phyloP scores from a whole-genome alignment of 192 early-diverging fungal species.

The Podila epicladia region DNA sequence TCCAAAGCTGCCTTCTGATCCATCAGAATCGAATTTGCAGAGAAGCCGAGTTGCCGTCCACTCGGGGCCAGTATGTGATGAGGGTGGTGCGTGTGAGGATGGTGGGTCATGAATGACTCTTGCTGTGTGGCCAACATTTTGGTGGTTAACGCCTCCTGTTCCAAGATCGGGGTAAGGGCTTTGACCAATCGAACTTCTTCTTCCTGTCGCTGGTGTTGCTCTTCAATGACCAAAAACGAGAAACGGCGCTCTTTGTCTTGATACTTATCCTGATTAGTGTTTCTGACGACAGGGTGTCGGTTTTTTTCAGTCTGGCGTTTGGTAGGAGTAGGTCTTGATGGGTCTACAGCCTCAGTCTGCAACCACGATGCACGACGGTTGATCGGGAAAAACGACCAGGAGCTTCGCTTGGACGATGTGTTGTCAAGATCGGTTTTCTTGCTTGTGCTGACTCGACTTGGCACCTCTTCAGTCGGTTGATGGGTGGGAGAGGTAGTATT shows the following conservation, averaged over 20 bases:
- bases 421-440: too few relatives aligned
- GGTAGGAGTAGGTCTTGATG: too few relatives aligned
- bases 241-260: not conserved
- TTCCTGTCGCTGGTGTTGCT: not conserved
- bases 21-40: not conserved
- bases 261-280: not conserved
- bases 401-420: constrained; percentile 12
- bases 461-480: too few relatives aligned
- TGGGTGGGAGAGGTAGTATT: too few relatives aligned
- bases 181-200: not conserved
- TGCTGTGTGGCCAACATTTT: constrained; percentile 3
- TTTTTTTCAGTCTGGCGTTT: not conserved
- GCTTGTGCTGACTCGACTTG: too few relatives aligned
- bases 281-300: not conserved
- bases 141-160: not conserved
- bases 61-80: too few relatives aligned
- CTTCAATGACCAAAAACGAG: not conserved
- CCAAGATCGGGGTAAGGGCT: not conserved
- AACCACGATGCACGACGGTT: constrained; percentile 16
- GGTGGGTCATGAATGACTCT: not conserved
- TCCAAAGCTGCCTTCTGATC: not conserved
- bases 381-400: constrained; percentile 25
- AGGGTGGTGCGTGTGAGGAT: not conserved
- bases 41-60: not conserved
- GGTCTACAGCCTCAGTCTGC: too few relatives aligned